Conservation (phyloP, 352 stramenopile genomes). For the Pythium apleroticum region DNA sequence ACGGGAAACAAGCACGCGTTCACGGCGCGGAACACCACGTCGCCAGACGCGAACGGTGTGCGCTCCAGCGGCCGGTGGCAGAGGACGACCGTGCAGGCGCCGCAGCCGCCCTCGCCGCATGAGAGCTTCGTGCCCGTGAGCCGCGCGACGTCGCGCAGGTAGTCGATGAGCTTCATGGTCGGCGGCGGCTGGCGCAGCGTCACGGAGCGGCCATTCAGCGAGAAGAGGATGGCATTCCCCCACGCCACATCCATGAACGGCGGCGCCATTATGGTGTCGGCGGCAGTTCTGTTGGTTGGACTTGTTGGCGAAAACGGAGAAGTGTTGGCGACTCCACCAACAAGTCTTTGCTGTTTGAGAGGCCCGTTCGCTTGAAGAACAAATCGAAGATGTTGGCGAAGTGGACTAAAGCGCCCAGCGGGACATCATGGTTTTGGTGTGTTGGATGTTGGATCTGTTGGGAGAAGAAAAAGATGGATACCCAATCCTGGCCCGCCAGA, state of each 20-base stretch:
- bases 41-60: slow-evolving; percentile 7
- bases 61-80: slow-evolving; percentile 25
- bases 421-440: background rate
- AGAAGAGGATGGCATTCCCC: slow-evolving; percentile 21
- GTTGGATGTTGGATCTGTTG: background rate
- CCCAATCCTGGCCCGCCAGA: slow-evolving; percentile 1
- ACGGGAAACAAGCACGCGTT: slow-evolving; percentile 88
- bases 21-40: slow-evolving; percentile 42
- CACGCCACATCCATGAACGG: slow-evolving; percentile 22
- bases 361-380: background rate
- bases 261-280: slow-evolving; percentile 11
- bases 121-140: slow-evolving; percentile 76
- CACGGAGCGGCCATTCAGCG: slow-evolving; percentile 23
- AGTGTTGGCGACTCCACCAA: background rate
- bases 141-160: slow-evolving; percentile 52
- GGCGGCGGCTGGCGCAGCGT: slow-evolving; percentile 15
- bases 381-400: background rate
- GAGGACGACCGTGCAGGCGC: slow-evolving; percentile 38
- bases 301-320: background rate
- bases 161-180: slow-evolving; percentile 55
- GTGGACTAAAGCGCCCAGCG: background rate
- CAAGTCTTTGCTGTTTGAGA: background rate
- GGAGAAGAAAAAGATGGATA: slow-evolving; percentile 15
- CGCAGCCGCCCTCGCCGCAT: slow-evolving; percentile 37
- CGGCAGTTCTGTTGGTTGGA: background rate